Conservation (phyloP, 306 rosid species). For the Fragaria ananassa region DNA sequence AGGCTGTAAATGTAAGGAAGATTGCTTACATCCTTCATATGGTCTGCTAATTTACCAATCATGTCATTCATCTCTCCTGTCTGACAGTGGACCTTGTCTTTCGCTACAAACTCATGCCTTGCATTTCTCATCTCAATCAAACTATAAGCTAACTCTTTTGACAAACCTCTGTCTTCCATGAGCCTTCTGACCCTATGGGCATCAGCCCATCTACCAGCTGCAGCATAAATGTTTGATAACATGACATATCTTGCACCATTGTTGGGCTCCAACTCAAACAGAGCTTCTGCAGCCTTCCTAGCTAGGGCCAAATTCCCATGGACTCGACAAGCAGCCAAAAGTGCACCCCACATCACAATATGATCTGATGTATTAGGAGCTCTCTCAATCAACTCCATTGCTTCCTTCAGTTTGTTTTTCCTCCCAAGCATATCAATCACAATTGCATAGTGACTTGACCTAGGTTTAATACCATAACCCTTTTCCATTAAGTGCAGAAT, state of each 20-base stretch:
- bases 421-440: constrained; percentile 61
- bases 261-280: constrained; percentile 55
- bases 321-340: constrained; percentile 54
- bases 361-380: constrained; percentile 38
- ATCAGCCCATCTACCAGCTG: constrained; percentile 52
- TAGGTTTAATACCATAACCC: constrained; percentile 36
- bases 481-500: constrained; percentile 49
- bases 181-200: constrained; percentile 43
- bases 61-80: constrained; percentile 41
- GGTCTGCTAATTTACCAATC: constrained; percentile 35
- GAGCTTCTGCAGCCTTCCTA: constrained; percentile 47
- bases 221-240: constrained; percentile 61
- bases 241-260: constrained; percentile 62
- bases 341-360: constrained; percentile 58
- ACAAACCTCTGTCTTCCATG: constrained; percentile 45
- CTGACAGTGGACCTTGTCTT: constrained; percentile 47
- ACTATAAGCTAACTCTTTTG: constrained; percentile 53
- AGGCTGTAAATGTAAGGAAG: constrained; percentile 30
- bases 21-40: constrained; percentile 48
- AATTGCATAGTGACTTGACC: constrained; percentile 51
- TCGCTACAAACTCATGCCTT: constrained; percentile 47
- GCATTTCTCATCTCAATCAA: constrained; percentile 57
- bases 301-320: constrained; percentile 52
- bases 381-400: constrained; percentile 41
- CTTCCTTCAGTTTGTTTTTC: constrained; percentile 51